Evolutionary conservation across 192 early-diverging fungal species (phyloP).

Genomic region (Chytriomyces sp.): DNA sequence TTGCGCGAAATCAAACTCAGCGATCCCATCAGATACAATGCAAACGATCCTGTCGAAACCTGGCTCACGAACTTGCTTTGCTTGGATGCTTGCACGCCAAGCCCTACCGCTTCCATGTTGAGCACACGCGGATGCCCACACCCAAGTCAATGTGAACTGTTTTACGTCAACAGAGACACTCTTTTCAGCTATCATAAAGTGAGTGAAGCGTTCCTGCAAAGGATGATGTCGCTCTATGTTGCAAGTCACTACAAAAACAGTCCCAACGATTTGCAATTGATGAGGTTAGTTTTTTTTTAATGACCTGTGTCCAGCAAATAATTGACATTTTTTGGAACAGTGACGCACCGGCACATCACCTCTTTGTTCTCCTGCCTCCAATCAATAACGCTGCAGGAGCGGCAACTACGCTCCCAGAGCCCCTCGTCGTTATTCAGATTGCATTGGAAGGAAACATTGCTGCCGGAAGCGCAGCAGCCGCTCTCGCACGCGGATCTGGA

Average conservation of each 20-base stretch:
- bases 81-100: constrained; percentile 72
- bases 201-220: constrained; percentile 94
- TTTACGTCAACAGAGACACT: constrained; percentile 96
- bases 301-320: neutral
- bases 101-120: constrained; percentile 27
- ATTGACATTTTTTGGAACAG: constrained; percentile 13
- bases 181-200: constrained; percentile 98
- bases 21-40: constrained; percentile 92
- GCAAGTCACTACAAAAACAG: constrained; percentile 99
- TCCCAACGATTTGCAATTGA: constrained; percentile 95
- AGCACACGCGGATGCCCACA: constrained; percentile 78
- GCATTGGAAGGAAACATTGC: constrained; percentile 96
- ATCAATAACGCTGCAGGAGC: constrained; percentile 66
- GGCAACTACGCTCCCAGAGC: constrained; percentile 80
- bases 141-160: constrained; percentile 92
- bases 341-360: constrained; percentile 96
- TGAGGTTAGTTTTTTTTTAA: constrained; percentile 60
- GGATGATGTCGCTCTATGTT: constrained; percentile 97
- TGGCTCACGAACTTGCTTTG: constrained; percentile 97
- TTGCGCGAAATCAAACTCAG: constrained; percentile 91
- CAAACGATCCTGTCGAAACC: constrained; percentile 85
- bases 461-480: constrained; percentile 78
- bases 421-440: constrained; percentile 87
- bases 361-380: constrained; percentile 96
- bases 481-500: constrained; percentile 78